Percentiles rank a stretch among this genome's conserved stretches.
Conservation (phyloP, 306 rosid genomes). For the Begonia loranthoides region DNA sequence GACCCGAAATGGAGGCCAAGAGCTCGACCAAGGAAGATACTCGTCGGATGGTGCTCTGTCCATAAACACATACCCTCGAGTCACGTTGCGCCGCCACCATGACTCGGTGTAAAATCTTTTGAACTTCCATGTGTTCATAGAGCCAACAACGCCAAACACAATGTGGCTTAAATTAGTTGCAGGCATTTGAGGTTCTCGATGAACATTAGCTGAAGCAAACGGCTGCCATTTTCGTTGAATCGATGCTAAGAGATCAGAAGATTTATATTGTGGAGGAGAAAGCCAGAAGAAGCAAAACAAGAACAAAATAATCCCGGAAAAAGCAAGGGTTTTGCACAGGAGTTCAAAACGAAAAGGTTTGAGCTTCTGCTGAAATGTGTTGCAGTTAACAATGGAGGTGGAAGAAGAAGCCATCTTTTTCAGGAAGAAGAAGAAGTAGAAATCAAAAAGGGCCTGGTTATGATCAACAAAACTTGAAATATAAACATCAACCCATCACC, state of each 20-base stretch:
- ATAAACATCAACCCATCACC: background rate
- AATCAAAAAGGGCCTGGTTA: too few species aligned
- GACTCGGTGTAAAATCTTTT: constrained; percentile 21
- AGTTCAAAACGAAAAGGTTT: constrained; percentile 6
- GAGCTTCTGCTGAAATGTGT: constrained; percentile 4
- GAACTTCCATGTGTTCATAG: constrained; percentile 31
- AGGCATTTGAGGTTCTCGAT: background rate
- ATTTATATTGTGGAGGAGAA: constrained; percentile 8
- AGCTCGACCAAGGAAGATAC: constrained; percentile 29
- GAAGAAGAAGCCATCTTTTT: constrained; percentile 12
- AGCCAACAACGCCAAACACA: constrained; percentile 24
- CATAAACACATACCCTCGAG: constrained; percentile 29
- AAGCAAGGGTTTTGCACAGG: constrained; percentile 14
- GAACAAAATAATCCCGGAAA: constrained; percentile 16
- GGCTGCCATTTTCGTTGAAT: constrained; percentile 14
- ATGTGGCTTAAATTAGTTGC: constrained; percentile 23
- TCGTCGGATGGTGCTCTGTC: constrained; percentile 22
- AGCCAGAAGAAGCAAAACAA: constrained; percentile 14
- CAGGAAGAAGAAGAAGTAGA: background rate
- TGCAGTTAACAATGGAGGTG: background rate
- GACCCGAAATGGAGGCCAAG: constrained; percentile 27
- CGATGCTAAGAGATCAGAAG: constrained; percentile 13
- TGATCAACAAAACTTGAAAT: background rate
- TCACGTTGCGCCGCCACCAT: constrained; percentile 34
- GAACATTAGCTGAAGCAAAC: background rate